These are phyloP conservation scores for Globomyces pollinis-pini DNA, from an alignment of 192 early-diverging fungal species.

Conservation along the genomic window DNA sequence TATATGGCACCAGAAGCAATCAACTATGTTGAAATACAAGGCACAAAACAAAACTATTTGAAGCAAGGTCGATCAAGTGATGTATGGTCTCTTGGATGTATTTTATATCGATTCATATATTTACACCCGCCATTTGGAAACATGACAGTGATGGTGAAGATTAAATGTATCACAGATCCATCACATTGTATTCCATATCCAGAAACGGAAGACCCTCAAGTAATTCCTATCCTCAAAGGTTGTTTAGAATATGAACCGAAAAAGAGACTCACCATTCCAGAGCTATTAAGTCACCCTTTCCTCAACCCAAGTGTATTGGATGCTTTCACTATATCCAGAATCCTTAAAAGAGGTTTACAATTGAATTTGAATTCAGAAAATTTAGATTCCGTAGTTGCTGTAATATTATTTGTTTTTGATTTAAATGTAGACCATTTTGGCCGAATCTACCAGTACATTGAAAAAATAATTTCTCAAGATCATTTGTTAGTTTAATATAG, in stretches of 20 bases:
- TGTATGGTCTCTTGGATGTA: slow-evolving; percentile 88
- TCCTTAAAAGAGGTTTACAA: background rate
- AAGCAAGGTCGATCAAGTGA: slow-evolving; percentile 73
- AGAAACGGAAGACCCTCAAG: slow-evolving; percentile 24
- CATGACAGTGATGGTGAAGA: slow-evolving; percentile 53
- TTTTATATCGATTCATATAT: slow-evolving; percentile 87
- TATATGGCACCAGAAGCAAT: slow-evolving; percentile 96
- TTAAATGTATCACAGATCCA: slow-evolving; percentile 65
- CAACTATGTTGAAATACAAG: slow-evolving; percentile 22
- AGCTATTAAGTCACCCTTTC: slow-evolving; percentile 42
- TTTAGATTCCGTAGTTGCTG: background rate
- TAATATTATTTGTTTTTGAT: too few species aligned
- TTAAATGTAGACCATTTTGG: background rate
- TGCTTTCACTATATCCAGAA: background rate
- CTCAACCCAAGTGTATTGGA: slow-evolving; percentile 18
- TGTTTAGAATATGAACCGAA: slow-evolving; percentile 66
- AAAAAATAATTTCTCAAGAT: background rate
- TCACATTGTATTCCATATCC: slow-evolving; percentile 61
- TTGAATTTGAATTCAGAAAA: background rate
- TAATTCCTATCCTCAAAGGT: slow-evolving; percentile 52
- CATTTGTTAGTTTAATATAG: background rate
- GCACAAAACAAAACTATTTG: slow-evolving; percentile 14
- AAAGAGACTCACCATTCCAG: slow-evolving; percentile 57
- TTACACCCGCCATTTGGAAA: slow-evolving; percentile 75
- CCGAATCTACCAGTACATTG: background rate